A percentile compares a stretch with the other conserved stretches of the same genome.
Conservation (phyloP, 345 rosid genomes). For the Cochlearia excelsa region DNA sequence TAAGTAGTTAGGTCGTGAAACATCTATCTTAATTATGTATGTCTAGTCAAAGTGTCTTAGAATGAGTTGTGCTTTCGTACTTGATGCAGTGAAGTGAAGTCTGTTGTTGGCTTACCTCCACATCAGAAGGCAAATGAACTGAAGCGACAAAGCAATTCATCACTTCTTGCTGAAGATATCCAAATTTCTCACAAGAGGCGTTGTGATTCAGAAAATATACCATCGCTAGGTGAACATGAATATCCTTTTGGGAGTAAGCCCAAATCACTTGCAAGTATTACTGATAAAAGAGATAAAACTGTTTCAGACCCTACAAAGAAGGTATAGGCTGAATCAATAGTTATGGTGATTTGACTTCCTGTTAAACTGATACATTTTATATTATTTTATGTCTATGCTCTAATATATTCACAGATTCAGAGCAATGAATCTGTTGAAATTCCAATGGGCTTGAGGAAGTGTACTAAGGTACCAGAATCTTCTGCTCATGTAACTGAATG, state of each 20-base stretch:
- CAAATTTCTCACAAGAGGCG: conserved; percentile 51
- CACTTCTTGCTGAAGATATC: conserved; percentile 39
- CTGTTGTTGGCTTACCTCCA: conserved; percentile 47
- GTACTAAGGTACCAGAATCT: conserved; percentile 45
- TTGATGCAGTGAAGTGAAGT: conserved; percentile 56
- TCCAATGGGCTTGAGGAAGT: conserved; percentile 60
- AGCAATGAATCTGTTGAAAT: conserved; percentile 32
- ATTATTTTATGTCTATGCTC: conserved; percentile 8
- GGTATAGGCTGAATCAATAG: conserved; percentile 39
- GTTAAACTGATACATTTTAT: conserved; percentile 20
- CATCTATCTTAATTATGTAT: conserved; percentile 1
- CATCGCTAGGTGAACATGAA: conserved; percentile 31
- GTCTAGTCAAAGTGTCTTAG: conserved; percentile 4
- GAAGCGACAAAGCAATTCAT: conserved; percentile 57
- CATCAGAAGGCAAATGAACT: conserved; percentile 42
- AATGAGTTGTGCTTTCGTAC: conserved; percentile 19
- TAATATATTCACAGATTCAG: conserved; percentile 33
- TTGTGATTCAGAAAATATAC: conserved; percentile 33
- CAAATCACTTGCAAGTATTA: conserved; percentile 37
- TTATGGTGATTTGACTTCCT: conserved; percentile 11
- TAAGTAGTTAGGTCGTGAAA: conserved; percentile 10
- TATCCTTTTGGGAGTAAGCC: conserved; percentile 39
- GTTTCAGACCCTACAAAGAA: conserved; percentile 34
- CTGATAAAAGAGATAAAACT: conserved; percentile 36
- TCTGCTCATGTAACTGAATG: conserved; percentile 40